Percentiles rank a stretch among this genome's conserved stretches.
Evolutionary conservation across 257 asterid species (phyloP).

Genomic region (Striga asiatica): DNA sequence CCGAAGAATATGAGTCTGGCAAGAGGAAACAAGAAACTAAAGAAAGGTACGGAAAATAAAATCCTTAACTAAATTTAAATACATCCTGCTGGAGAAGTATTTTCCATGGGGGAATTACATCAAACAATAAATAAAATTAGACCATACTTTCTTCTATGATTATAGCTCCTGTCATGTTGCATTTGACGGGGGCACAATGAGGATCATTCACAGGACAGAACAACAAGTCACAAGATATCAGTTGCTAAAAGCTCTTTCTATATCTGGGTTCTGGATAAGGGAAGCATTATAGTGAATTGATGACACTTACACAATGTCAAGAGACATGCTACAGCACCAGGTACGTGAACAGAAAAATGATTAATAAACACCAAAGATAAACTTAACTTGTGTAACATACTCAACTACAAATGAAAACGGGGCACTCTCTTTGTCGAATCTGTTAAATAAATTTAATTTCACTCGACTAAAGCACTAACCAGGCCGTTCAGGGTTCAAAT

Average conservation of each 20-base stretch:
- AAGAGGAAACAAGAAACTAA: background rate
- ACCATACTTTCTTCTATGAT: background rate
- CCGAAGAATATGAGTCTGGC: background rate
- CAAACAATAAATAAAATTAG: background rate
- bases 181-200: slow-evolving; percentile 2
- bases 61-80: background rate
- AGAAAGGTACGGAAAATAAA: background rate
- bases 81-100: background rate
- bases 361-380: background rate
- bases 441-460: slow-evolving; percentile 3
- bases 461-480: slow-evolving; percentile 34
- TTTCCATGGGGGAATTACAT: background rate
- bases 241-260: background rate
- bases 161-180: background rate
- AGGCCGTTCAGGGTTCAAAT: slow-evolving; percentile 88
- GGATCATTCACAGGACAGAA: background rate
- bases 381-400: background rate
- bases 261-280: background rate
- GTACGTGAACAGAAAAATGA: background rate
- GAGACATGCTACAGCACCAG: background rate
- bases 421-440: too few species aligned
- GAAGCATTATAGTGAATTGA: background rate
- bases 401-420: background rate
- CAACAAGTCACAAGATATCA: background rate
- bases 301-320: background rate